Evolutionary conservation across 306 rosid genomes (phyloP), one percentile per base, ranked within the genome.

Genomic region (Potentilla sterilis): DNA sequence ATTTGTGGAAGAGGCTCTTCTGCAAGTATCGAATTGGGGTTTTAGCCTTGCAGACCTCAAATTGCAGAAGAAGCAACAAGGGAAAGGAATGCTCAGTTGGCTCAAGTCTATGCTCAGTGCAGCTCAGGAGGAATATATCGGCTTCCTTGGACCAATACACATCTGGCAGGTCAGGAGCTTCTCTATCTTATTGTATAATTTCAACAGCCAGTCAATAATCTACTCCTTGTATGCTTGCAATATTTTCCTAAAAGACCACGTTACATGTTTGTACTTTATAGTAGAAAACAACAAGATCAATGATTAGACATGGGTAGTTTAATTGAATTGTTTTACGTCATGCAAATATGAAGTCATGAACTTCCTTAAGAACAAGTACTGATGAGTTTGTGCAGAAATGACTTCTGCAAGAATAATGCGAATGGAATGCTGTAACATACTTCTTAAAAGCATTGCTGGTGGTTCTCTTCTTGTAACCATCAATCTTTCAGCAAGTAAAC

Each of bases 131-230:
- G 97, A 95, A 75, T 92, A 89, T 72, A 84, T 48, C 0, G 98
- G 98, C 72, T 95, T 95, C 87, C 89, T 90, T 69, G 98, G 98
- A 75, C 98, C 98, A 76, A 89, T 95, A 81, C 98, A 95, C 74
- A 84, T 92, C 86, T 95, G 98, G 97, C 98, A 95, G 86, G 98
- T 89, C 80, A 87, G 93, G 72, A 48, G 34, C 78, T 55, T 83
- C 80, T 70, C 74, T 75, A 52, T 75, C 41, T 14, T 70, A 28
- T 75, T n/a, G 42, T 10, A 9, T 48, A 10, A 75, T 49, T 62
- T 58, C 21, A 34, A 63, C 40, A 22, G 46, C 65, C 12, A 7
- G 18, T 32, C 37, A 12, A n/a, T 35, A 5, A 35, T 51, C 66
- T 74, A 18, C 58, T 24, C 24, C 55, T 42, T 22, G 14, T 44